These are phyloP conservation scores for Fusarium sp. DNA, from an alignment of 2,329 filamentous ascomycete genomes.

Conservation along the genomic window DNA sequence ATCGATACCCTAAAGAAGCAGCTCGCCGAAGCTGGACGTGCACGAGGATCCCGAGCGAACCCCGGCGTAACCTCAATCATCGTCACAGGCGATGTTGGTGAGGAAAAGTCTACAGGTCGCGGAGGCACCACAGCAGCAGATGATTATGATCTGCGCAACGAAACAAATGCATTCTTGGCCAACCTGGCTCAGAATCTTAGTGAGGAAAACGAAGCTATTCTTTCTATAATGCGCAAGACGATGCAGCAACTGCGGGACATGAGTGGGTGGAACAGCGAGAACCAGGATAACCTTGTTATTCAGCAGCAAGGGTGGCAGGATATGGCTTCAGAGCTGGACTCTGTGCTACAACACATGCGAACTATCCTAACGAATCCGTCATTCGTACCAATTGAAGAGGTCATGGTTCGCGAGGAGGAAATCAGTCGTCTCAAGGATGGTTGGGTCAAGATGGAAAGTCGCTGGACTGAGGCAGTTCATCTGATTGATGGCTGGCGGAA, in stretches of 20 bases:
- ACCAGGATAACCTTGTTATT: constrained; percentile 48
- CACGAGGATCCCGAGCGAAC: constrained; percentile 66
- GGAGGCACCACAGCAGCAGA: constrained; percentile 47
- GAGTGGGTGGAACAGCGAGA: constrained; percentile 65
- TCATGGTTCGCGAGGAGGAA: constrained; percentile 91
- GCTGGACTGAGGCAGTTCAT: constrained; percentile 89
- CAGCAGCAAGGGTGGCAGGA: constrained; percentile 66
- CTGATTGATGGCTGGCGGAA: constrained; percentile 95
- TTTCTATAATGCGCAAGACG: constrained; percentile 77
- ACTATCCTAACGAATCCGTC: constrained; percentile 92
- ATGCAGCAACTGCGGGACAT: constrained; percentile 77
- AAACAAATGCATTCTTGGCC: constrained; percentile 92
- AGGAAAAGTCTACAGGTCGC: constrained; percentile 57
- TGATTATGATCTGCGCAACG: constrained; percentile 79
- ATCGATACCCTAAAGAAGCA: constrained; percentile 91
- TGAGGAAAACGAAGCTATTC: constrained; percentile 89
- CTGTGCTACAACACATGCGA: constrained; percentile 82
- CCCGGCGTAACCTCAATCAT: constrained; percentile 67
- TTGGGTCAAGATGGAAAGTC: constrained; percentile 92
- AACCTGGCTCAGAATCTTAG: constrained; percentile 84
- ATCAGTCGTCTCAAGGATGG: constrained; percentile 84
- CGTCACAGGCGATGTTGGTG: constrained; percentile 65
- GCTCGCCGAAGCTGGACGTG: constrained; percentile 76
- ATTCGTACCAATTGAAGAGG: constrained; percentile 95
- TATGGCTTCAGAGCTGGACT: constrained; percentile 79